Evolutionary conservation across 352 stramenopile species (phyloP), one percentile per base, ranked within the genome.

Genomic region (Phytophthora palmivora): DNA sequence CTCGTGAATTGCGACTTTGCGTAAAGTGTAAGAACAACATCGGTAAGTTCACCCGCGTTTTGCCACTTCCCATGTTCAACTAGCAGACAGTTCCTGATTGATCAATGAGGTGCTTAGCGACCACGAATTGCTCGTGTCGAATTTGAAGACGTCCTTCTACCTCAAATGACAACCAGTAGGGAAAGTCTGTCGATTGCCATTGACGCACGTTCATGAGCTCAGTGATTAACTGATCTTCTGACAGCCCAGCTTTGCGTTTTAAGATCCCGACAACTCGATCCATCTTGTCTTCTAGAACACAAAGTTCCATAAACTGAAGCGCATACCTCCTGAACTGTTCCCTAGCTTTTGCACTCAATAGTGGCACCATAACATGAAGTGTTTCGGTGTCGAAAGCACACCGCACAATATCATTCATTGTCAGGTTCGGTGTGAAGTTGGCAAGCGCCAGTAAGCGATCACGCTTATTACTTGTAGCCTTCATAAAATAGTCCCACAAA

Each of bases 11-110:
- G 4, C 6, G 37, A 18, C 32, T 66, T n/a, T 33, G 66, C 4
- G 70, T 68, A 15, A 69, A 95, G 58, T 94, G 70, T 6, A 97
- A 71, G 14, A 96, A 87, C 1, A 97, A 65, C 87, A 97, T 96
- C 0, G 90, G 90, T 9, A 96, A 46, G 50, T 96, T 95, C 26
- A 97, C 90, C 4, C 78, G 62, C n/a, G 87, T 96, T 70, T 96
- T 96, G n/a, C 89, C 89, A 21, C 84, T 66, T 0, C 88, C 90
- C 87, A 96, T 96, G 55, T 96, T 96, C 6, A 97, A 72, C 53
- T 97, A 86, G 11, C 84, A 89, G 10, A 96, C 79, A 3, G 81
- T 73, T 24, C 83, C 76, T 11, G 77, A 75, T 11, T 81, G 66
- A 8, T 88, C 39, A 32, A 96, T 82, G 18, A 97, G 61, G 41